A percentile compares a stretch with the other conserved stretches of the same genome.
Conservation (phyloP, 2,329 filamentous ascomycete species). For the Talaromyces rugulosus region DNA sequence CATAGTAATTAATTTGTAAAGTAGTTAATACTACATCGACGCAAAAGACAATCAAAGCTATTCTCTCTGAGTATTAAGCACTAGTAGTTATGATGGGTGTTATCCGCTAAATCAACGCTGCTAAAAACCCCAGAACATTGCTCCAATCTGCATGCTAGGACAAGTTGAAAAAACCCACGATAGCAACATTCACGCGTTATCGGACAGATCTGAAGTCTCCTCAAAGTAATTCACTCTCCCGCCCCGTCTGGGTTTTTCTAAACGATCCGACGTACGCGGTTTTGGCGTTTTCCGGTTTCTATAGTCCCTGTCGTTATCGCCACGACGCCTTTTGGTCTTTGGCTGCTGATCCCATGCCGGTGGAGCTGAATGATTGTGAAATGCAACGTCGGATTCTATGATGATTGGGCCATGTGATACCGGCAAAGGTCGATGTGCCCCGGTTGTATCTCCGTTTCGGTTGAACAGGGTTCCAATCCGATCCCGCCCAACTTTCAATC, state of each 20-base stretch:
- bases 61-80: not conserved
- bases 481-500: constrained; percentile 9
- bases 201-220: constrained; percentile 9
- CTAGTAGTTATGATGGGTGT: not conserved
- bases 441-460: not conserved
- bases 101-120: not conserved
- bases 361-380: not conserved
- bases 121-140: not conserved
- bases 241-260: constrained; percentile 8
- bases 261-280: not conserved
- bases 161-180: not conserved
- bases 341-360: not conserved
- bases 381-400: constrained; percentile 6
- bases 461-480: constrained; percentile 2
- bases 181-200: constrained; percentile 3
- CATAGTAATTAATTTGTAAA: not conserved
- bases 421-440: not conserved
- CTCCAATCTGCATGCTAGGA: not conserved
- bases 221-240: constrained; percentile 14
- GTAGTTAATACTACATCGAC: not conserved
- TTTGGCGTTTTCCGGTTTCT: constrained; percentile 14
- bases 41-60: not conserved
- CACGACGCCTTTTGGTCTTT: constrained; percentile 11
- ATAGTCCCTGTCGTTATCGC: constrained; percentile 28
- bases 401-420: not conserved